A percentile compares a stretch with the other conserved stretches of the same genome.
phyloP scores from a whole-genome alignment of 257 asterid genomes.

The Vinca minor region DNA sequence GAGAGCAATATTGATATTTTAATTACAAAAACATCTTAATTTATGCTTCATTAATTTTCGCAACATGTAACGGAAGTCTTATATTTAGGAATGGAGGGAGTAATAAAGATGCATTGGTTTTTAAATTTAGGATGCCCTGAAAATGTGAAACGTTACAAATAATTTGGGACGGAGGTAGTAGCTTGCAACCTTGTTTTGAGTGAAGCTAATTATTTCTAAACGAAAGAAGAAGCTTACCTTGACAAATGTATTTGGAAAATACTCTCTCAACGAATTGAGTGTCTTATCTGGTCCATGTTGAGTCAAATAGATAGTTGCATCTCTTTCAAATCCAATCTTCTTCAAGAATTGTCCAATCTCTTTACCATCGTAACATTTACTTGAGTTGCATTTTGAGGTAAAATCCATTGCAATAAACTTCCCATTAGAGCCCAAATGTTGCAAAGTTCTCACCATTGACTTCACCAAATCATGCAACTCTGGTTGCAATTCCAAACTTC shows the following conservation, averaged over 20 bases:
- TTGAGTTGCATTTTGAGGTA: conserved; percentile 17
- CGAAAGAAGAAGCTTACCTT: conserved; percentile 31
- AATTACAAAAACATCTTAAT: no score
- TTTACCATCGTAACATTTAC: conserved; percentile 22
- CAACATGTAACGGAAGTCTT: no score
- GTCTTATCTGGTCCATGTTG: conserved; percentile 43
- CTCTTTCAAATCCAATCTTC: conserved; percentile 35
- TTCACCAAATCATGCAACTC: conserved; percentile 32
- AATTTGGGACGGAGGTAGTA: no score
- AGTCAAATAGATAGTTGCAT: conserved; percentile 46
- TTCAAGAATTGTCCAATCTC: conserved; percentile 34
- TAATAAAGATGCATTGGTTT: no score
- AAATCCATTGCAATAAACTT: conserved; percentile 49
- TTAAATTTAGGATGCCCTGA: no score
- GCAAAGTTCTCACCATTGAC: conserved; percentile 40
- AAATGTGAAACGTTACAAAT: no score
- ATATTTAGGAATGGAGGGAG: no score
- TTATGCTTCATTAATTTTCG: no score
- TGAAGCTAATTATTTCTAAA: not conserved
- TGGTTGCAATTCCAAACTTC: conserved; percentile 31
- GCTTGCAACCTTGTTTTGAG: no score
- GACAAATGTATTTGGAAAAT: conserved; percentile 52
- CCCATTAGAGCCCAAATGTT: conserved; percentile 38
- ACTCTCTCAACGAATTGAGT: conserved; percentile 36
- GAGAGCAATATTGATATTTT: no score